Evolutionary conservation across 192 early-diverging fungal species (phyloP).

Genomic region (Dispira simplex): DNA sequence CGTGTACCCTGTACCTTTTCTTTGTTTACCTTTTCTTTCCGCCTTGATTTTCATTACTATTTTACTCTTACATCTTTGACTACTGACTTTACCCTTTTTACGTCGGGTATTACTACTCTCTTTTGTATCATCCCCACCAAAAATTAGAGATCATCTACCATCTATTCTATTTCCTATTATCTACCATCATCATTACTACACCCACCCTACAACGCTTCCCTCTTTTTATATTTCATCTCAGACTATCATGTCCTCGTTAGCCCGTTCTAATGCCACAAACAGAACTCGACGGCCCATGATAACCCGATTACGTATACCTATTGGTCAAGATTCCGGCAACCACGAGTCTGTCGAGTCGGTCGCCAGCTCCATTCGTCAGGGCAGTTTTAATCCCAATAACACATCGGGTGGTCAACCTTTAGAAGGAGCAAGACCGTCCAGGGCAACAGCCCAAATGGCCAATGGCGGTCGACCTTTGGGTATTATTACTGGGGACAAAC

Average conservation of each 20-base stretch:
- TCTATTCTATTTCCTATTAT: too few species aligned
- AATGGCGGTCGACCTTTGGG: neutral
- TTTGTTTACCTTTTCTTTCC: too few species aligned
- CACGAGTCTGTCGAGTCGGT: slow-evolving; percentile 9
- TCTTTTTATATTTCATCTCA: too few species aligned
- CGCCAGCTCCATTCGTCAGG: slow-evolving; percentile 18
- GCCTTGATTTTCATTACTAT: too few species aligned
- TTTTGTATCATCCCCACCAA: too few species aligned
- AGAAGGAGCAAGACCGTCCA: neutral
- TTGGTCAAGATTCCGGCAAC: slow-evolving; percentile 2
- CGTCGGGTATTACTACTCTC: too few species aligned
- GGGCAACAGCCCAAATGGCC: neutral
- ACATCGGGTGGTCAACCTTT: neutral
- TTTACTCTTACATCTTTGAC: too few species aligned
- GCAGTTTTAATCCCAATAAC: slow-evolving; percentile 7
- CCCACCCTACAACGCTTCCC: too few species aligned
- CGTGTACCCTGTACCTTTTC: too few species aligned
- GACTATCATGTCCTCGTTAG: slow-evolving; percentile 23
- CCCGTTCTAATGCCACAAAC: slow-evolving; percentile 30
- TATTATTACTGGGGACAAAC: neutral
- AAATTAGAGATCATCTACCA: too few species aligned
- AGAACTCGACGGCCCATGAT: slow-evolving; percentile 16
- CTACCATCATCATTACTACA: too few species aligned
- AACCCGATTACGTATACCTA: slow-evolving; percentile 11
- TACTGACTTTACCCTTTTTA: too few species aligned